Base-by-base conservation (phyloP, 192 early-diverging fungal genomes). In the Mortierella alpina region DNA sequence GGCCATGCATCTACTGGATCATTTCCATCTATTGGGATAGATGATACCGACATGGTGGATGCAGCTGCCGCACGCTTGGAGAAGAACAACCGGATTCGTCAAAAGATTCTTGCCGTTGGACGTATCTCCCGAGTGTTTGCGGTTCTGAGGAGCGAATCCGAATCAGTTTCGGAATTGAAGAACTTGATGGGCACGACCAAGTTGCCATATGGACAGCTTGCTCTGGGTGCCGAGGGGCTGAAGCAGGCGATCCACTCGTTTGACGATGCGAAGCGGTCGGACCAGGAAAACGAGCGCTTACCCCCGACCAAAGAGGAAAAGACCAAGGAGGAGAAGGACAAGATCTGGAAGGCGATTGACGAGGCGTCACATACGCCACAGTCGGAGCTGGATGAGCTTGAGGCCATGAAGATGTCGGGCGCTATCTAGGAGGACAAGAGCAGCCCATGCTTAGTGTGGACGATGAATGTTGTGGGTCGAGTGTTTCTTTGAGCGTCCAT, bases 151-250 rank as follows among this genome's bases (percentile, higher is more conserved):
- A 91, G 95, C 52, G 96, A 98, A 82, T 93, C 93, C 52, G 96
- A 99, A 82, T 90, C 88, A 57, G 93, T 99, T 56, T 94, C 92
- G 81, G 98, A 99, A 82, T 86, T 99, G 65, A 99, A 98, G 85
- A 91, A 88, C 39, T 82, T 97, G 42, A 88, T 96, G 82, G 95
- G 95, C 22, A 93, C 91, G n/a, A 88, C 91, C 42, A 89, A 87
- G 42, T 80, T 99, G 55, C 98, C 98, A 12, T 88, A 90, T 51
- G 98, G 96, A 22, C 92, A 92, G 39, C 85, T 99, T 52, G 93
- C 93, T 13, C 83, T 95, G 17, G 98, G 98, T 41, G 94, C 94
- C 10, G 95, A 96, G 72, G 98, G 98, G 0, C 91, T 99, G 68
- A 96, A 95, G 78, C 85, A 90, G 93, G 94, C 94, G 15, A 97